Evolutionary conservation across 1,284 basidiomycete genomes (phyloP).

Genomic region (Cutaneotrichosporon sp.): DNA sequence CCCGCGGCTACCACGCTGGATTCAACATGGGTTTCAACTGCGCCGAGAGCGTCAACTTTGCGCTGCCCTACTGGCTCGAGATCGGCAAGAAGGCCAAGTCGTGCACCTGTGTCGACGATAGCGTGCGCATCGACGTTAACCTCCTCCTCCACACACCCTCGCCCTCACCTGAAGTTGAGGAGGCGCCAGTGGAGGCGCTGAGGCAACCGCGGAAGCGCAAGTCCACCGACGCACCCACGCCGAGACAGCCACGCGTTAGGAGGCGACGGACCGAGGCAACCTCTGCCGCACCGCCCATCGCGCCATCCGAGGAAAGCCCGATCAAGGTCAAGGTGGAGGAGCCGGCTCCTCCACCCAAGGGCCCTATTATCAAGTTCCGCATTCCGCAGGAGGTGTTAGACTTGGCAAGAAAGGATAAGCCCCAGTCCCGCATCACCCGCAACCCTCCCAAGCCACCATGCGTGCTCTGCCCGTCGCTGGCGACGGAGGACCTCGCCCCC

Average conservation of each 20-base stretch:
- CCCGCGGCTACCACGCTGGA: slow-evolving; percentile 91
- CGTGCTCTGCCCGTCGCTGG: slow-evolving; percentile 72
- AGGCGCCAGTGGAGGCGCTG: background rate
- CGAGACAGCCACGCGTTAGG: slow-evolving; percentile 1
- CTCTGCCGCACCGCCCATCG: background rate
- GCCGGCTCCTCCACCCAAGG: slow-evolving; percentile 7
- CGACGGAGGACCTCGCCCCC: slow-evolving; percentile 62
- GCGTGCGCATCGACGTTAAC: slow-evolving; percentile 89
- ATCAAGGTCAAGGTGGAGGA: background rate
- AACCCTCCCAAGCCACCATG: slow-evolving; percentile 59
- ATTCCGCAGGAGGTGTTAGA: slow-evolving; percentile 23
- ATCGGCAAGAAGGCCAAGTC: slow-evolving; percentile 77
- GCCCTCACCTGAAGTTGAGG: background rate
- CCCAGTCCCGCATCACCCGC: slow-evolving; percentile 4
- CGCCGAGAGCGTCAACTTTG: slow-evolving; percentile 97
- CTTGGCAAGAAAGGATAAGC: slow-evolving; percentile 12
- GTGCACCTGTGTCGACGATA: slow-evolving; percentile 76
- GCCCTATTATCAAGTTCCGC: slow-evolving; percentile 9
- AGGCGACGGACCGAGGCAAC: slow-evolving; percentile 4
- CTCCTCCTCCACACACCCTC: slow-evolving; percentile 65
- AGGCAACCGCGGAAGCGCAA: slow-evolving; percentile 12
- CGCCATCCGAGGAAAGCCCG: background rate
- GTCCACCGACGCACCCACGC: background rate
- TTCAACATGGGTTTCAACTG: slow-evolving; percentile 98
- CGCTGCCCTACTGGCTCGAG: slow-evolving; percentile 91